A percentile compares a stretch with the other conserved stretches of the same genome.
Conservation (phyloP, 75 land plant species). For the Pseudotsuga menziesii region DNA sequence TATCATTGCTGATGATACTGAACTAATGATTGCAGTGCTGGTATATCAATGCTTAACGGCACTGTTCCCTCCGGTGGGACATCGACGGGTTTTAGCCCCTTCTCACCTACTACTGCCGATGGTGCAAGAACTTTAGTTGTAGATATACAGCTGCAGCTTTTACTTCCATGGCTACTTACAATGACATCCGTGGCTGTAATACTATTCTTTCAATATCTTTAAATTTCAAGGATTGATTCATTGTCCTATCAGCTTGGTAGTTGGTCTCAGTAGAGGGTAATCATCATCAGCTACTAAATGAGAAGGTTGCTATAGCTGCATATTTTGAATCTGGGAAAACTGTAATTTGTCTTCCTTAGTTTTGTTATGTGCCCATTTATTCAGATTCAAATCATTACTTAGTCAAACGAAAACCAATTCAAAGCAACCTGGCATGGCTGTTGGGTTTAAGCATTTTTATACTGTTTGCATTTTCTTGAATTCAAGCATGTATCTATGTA, state of each 20-base stretch:
- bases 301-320: neutral
- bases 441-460: neutral
- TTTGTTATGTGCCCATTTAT: neutral
- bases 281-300: neutral
- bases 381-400: neutral
- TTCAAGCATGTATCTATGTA: neutral
- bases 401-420: neutral
- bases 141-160: neutral
- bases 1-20: neutral
- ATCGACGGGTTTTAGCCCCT: neutral
- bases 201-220: neutral
- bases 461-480: neutral
- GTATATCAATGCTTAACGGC: neutral
- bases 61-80: neutral
- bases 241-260: neutral
- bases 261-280: neutral
- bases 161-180: too few species aligned
- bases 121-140: neutral
- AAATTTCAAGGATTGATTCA: neutral
- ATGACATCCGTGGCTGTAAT: neutral
- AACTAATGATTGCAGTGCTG: neutral
- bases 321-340: constrained; percentile 5
- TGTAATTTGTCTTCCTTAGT: neutral
- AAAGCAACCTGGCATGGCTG: neutral
- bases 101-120: neutral